Base-by-base conservation (phyloP, 441 rosid genomes). In the Populus hybrid region DNA sequence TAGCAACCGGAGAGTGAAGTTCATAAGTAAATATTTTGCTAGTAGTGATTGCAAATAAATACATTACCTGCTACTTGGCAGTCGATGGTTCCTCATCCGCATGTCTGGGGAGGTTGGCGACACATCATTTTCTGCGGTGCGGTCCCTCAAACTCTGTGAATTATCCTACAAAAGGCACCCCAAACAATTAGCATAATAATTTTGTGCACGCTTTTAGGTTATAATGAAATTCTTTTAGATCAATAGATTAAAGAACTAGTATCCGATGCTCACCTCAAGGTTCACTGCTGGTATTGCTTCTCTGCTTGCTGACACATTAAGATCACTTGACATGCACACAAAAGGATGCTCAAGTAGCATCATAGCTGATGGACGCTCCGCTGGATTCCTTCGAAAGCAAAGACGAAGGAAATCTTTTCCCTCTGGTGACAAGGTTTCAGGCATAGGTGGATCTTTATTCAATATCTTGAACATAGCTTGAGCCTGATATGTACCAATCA, bases 401-500 rank as follows among this genome's bases (percentile, higher is more conserved):
- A 79, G 21, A 10, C 34, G 64, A 61, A 90, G 90, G 80, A 91
- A 91, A 81, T 91, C 87, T 85, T 85, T 91, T 64, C 87, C 94
- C 68, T 85, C 89, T 0, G 85, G 72, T 61, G 94, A 90, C 76
- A 91, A 79, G 10, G 80, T 78, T 73, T 89, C 86, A 12, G 94
- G 96, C 66, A 91, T 83, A 21, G 85, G 78, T 8, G 94, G 96
- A 78, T 75, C 70, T 72, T 66, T 71, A 80, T 84, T 53, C 82
- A 91, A 70, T 67, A 86, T 88, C 84, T 88, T 87, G 90, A 88
- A 91, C 94, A 90, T 86, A 5, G 91, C 96, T 78, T 73, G 83
- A 78, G 90, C 90, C 95, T 91, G 90, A 79, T 66, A 67, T 38
- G 78, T 36, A 30, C n/a, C 82, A 80, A 64, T n/a, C 35, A 76